Conservation (phyloP, 1,139 yeast genomes). For the Candida glucosophila region DNA sequence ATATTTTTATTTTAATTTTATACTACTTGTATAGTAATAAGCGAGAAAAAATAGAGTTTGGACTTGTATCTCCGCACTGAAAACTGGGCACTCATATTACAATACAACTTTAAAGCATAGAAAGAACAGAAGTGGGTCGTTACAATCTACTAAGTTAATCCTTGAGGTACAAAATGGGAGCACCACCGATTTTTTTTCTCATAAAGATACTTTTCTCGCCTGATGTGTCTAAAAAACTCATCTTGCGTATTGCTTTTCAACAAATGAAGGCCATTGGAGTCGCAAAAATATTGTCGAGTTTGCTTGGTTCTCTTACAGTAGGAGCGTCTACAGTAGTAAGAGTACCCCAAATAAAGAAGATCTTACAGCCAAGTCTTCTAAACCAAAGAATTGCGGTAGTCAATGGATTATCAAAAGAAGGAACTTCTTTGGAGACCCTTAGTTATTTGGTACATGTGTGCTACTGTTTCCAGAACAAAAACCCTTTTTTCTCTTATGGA, state of each 20-base stretch:
- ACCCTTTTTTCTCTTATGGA: conserved; percentile 34
- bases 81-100: too few species aligned
- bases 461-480: conserved; percentile 28
- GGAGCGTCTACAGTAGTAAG: conserved; percentile 34
- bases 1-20: not conserved
- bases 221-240: conserved; percentile 30
- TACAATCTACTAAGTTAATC: too few species aligned
- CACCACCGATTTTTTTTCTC: conserved; percentile 17
- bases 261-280: conserved; percentile 29
- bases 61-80: too few species aligned
- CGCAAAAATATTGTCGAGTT: conserved; percentile 25
- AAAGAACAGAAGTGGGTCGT: too few species aligned
- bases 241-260: conserved; percentile 30
- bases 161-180: conserved; percentile 4
- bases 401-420: conserved; percentile 29
- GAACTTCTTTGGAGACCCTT: conserved; percentile 30
- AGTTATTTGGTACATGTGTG: conserved; percentile 33
- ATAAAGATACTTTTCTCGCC: conserved; percentile 31
- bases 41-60: too few species aligned
- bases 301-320: conserved; percentile 29
- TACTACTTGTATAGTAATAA: too few species aligned
- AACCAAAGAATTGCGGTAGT: conserved; percentile 24
- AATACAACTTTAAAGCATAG: too few species aligned
- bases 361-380: conserved; percentile 20
- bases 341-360: conserved; percentile 36